Evolutionary conservation across 129 eudicot genomes (phyloP).

Genomic region (Artemisia argyi): DNA sequence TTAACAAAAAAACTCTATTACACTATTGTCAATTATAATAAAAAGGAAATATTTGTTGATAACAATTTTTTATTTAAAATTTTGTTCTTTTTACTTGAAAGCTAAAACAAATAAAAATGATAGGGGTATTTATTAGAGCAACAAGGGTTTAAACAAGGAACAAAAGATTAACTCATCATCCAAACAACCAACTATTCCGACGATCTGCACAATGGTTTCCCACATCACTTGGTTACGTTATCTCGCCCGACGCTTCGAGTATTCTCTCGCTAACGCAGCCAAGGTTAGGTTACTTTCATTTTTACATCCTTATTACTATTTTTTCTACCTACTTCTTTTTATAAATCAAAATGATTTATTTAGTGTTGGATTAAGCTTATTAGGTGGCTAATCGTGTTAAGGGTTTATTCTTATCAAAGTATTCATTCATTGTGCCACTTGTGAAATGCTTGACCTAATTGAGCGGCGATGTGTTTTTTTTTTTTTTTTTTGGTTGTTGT

Average conservation of each 20-base stretch:
- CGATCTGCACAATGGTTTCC: conserved; percentile 48
- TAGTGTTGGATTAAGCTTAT: neutral
- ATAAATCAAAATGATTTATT: too few species aligned
- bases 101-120: neutral
- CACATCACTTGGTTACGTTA: conserved; percentile 64
- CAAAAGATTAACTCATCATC: neutral
- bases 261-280: conserved; percentile 48
- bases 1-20: too few species aligned
- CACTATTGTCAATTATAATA: too few species aligned
- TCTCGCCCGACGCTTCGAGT: conserved; percentile 50
- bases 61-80: too few species aligned
- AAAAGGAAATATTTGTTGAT: too few species aligned
- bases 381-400: conserved; percentile 7
- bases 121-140: neutral
- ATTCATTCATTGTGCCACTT: neutral
- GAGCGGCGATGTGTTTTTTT: too few species aligned
- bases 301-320: neutral
- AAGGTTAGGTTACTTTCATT: conserved; percentile 26
- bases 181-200: conserved; percentile 16
- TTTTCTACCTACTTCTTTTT: neutral
- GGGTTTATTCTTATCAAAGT: conserved; percentile 6
- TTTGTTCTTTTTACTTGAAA: neutral
- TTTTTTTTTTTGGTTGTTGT: too few species aligned
- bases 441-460: too few species aligned
- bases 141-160: conserved; percentile 34